These are phyloP conservation scores for Alternaria consortialis DNA, from an alignment of 2,329 filamentous ascomycete genomes.

Conservation along the genomic window DNA sequence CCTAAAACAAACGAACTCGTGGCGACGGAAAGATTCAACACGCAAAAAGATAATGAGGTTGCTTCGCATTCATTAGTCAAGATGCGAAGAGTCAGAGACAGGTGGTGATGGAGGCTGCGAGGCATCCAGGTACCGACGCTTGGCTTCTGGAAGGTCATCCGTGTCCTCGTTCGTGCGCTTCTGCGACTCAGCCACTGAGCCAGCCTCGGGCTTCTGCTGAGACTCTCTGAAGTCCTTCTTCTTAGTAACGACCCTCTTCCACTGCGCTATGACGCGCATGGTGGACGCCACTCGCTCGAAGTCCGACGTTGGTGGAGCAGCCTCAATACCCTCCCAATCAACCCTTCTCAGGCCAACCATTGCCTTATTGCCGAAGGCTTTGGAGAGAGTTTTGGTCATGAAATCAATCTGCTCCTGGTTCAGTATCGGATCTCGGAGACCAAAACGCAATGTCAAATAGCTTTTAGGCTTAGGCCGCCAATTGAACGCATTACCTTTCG, in stretches of 20 bases:
- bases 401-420: conserved; percentile 43
- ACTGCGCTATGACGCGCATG: conserved; percentile 36
- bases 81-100: conserved; percentile 17
- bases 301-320: conserved; percentile 31
- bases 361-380: conserved; percentile 40
- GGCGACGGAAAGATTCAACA: too few relatives aligned
- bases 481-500: conserved; percentile 10
- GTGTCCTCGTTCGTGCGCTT: conserved; percentile 31
- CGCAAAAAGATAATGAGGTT: too few relatives aligned
- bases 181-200: conserved; percentile 15
- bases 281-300: conserved; percentile 42
- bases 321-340: conserved; percentile 44
- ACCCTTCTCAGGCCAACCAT: conserved; percentile 40
- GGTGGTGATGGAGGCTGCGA: conserved; percentile 39
- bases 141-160: conserved; percentile 27
- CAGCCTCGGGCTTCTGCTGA: too few relatives aligned
- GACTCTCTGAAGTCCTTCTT: conserved; percentile 14
- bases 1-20: too few relatives aligned
- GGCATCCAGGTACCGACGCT: conserved; percentile 27
- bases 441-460: conserved; percentile 46
- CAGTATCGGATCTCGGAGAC: conserved; percentile 35
- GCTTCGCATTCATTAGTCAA: too few relatives aligned
- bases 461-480: conserved; percentile 27
- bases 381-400: conserved; percentile 36
- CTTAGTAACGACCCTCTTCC: conserved; percentile 39